Evolutionary conservation across 768 basidiomycete species (phyloP).

Genomic region (Naganishia friedmannii): DNA sequence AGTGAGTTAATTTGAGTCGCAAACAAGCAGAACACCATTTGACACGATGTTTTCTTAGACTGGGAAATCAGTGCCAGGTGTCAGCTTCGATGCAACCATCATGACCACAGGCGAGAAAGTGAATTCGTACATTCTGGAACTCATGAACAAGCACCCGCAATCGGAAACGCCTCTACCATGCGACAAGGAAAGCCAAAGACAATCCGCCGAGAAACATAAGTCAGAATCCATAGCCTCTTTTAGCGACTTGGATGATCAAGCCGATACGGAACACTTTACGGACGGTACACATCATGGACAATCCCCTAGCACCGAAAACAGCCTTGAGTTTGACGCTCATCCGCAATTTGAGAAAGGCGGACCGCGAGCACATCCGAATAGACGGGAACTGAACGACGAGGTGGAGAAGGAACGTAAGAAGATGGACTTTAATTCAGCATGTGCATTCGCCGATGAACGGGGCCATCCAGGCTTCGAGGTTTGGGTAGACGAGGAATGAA

Average conservation of each 20-base stretch:
- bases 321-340: background rate
- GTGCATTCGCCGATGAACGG: background rate
- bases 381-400: background rate
- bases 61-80: too few relatives aligned
- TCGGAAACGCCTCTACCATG: background rate
- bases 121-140: background rate
- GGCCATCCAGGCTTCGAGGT: conserved; percentile 7
- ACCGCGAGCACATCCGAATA: background rate
- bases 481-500: conserved; percentile 11
- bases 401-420: background rate
- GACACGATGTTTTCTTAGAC: background rate
- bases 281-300: background rate
- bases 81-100: background rate
- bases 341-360: background rate
- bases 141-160: background rate
- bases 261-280: background rate
- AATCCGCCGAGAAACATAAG: background rate
- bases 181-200: background rate
- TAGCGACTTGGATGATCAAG: background rate
- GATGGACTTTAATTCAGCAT: background rate
- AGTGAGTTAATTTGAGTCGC: background rate
- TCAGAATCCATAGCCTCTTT: conserved; percentile 15
- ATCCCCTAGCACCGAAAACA: background rate
- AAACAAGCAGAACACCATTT: background rate
- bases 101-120: background rate